Evolutionary conservation across 2,329 filamentous ascomycete genomes (phyloP), one percentile per base, ranked within the genome.

Genomic region (Pseudocercospora vitis): DNA sequence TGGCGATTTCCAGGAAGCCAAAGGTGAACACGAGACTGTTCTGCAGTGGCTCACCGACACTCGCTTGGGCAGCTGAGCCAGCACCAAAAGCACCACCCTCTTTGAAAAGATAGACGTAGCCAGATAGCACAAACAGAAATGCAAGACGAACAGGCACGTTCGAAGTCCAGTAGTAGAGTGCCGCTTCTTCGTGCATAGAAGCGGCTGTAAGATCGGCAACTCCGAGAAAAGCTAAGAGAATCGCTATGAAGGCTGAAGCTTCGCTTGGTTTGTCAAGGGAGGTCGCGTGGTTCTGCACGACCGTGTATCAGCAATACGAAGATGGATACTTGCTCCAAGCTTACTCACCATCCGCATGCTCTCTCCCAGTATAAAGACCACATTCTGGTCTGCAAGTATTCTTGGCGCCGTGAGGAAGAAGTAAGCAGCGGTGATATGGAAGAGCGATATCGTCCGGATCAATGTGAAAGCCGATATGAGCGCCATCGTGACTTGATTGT

Each of bases 1-100:
- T 81, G 61, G 89, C 78, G 70, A 89, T 82, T 76, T 96, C 91
- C 67, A 95, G 68, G 65, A 96, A 94, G 7, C 84, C 84, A 72
- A 90, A 94, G 0, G 87, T 85, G 68, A 96, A 95, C 33, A 95
- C 83, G 33, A 95, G 76, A 47, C 89, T 82, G 69, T 95, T 95
- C 75, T 91, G 90, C 64, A 96, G 72, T 19, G 82, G 81, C 58
- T 91, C 86, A 46, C 68, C 78, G 56, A 68, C 49, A 29, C 57
- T 68, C 48, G 52, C 56, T 31, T 58, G 58, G 7, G 62, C 63
- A n/a, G 50, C 59, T 2, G 52, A 50, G 21, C 54, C 46, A 33
- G 51, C 37, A 32, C 69, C 73, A 37, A 73, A 70, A 49, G 74
- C 63, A 73, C 84, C 73, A 26, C 62, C 79, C 71, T 80, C 67